Evolutionary conservation across 495 filamentous ascomycete genomes (phyloP), one percentile per base, ranked within the genome.

Genomic region (Immersiella caudata): DNA sequence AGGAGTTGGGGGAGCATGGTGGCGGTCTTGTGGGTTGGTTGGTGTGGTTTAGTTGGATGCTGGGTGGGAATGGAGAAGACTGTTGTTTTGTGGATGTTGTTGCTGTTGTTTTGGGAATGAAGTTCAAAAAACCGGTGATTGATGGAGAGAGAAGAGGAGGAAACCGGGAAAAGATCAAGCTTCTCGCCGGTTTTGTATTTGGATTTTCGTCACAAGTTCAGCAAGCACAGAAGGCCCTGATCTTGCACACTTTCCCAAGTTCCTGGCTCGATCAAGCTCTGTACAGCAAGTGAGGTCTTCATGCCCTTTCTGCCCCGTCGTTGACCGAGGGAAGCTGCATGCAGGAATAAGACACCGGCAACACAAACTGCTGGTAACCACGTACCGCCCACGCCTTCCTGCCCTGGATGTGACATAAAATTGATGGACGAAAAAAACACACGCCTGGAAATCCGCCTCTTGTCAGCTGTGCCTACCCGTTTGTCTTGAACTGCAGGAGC

Each of bases 271-370:
- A 46, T 14, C 11, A 12, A 36, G 40, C 9, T 14, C 5, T 46
- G 2, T 46, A 2, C 40, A 2, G 40, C 40, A 46, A 46, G 40
- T 46, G 14, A 6, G 33, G 33, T 36, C 5, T 46, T 46, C 14
- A 46, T 18, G 11, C 40, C 40, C 40, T 46, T 18, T 12, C 40
- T 46, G 40, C 5, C 40, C 16, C 22, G 52, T 11, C 24, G 21
- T 55, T 55, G 20, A 55, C 24, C 52, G 9, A 26, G 52, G 52
- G 54, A 57, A 57, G 54, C 22, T 57, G 20, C 22, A 57, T 26
- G 54, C 4, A 46, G 11, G 16, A 46, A 14, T 46, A 46, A 46
- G 40, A 46, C 40, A 46, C 14, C 29, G 29, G 54, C 18, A 57
- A 18, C 21, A 57, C 54, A 57, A 24, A 57, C 22, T 26, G 26